phyloP scores from a whole-genome alignment of 1,284 basidiomycete genomes.

The Grifola frondosa region DNA sequence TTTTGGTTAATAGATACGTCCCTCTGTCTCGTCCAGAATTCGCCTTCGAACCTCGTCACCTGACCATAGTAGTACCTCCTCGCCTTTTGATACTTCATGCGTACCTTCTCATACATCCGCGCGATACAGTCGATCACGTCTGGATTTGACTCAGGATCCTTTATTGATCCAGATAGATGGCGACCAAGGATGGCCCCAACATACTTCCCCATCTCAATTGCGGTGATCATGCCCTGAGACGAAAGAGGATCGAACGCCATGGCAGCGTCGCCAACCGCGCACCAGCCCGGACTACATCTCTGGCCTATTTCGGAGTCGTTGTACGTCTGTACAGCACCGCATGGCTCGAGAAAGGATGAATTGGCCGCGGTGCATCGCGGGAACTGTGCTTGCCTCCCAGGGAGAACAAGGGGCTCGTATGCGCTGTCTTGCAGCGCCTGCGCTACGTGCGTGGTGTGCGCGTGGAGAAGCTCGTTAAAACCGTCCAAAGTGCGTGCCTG shows the following conservation, averaged over 20 bases:
- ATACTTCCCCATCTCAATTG: conserved; percentile 29
- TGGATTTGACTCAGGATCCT: neutral
- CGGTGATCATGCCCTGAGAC: conserved; percentile 39
- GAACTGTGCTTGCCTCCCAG: conserved; percentile 8
- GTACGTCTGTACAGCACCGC: conserved; percentile 9
- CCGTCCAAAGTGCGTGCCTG: conserved; percentile 28
- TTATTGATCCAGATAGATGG: neutral
- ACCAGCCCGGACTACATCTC: conserved; percentile 19
- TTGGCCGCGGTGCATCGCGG: conserved; percentile 31
- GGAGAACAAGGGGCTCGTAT: conserved; percentile 1
- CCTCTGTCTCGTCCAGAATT: conserved; percentile 9
- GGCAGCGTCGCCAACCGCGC: conserved; percentile 38
- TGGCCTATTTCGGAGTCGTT: conserved; percentile 2
- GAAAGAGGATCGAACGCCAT: conserved; percentile 40
- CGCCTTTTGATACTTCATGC: conserved; percentile 11
- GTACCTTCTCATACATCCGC: conserved; percentile 8
- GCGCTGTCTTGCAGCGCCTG: conserved; percentile 22
- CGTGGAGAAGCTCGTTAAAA: conserved; percentile 30
- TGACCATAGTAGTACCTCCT: conserved; percentile 14
- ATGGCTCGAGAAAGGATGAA: conserved; percentile 27
- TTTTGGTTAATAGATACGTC: too few species aligned
- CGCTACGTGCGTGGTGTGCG: conserved; percentile 22
- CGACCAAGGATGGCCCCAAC: conserved; percentile 19
- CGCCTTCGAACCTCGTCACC: conserved; percentile 14
- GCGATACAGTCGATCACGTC: neutral